Evolutionary conservation across 345 rosid species (phyloP).

Genomic region (Pistacia integerrima): DNA sequence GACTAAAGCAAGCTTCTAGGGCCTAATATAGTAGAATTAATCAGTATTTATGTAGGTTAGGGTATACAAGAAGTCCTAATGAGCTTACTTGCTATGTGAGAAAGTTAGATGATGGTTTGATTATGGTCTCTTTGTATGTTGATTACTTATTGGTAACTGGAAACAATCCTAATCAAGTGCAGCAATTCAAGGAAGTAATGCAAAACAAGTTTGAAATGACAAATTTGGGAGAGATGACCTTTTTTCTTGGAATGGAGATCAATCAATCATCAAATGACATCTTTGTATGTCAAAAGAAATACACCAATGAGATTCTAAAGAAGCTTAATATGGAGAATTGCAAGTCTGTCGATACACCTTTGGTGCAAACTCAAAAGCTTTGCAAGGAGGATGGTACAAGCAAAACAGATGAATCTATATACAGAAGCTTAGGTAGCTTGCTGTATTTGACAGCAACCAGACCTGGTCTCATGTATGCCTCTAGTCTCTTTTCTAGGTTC

Average conservation of each 20-base stretch:
- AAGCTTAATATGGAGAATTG: background rate
- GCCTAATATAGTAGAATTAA: slow-evolving; percentile 14
- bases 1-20: slow-evolving; percentile 1
- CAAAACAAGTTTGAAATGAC: background rate
- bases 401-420: background rate
- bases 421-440: background rate
- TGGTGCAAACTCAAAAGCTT: background rate
- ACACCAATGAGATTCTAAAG: background rate
- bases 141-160: background rate
- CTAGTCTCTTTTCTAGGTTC: no score
- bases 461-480: no score
- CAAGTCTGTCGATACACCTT: background rate
- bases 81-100: slow-evolving; percentile 5
- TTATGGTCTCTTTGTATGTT: slow-evolving; percentile 12
- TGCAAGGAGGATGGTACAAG: background rate
- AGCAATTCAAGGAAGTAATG: background rate
- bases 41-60: background rate
- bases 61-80: background rate
- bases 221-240: background rate
- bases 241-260: slow-evolving; percentile 8
- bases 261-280: background rate
- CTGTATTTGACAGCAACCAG: background rate
- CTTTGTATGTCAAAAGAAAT: slow-evolving; percentile 14
- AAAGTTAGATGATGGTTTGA: background rate
- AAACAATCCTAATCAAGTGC: background rate